Evolutionary conservation across 78 protist genomes (phyloP), one percentile per base, ranked within the genome.

Genomic region (slime mould (Dictyostelium discoideum)): DNA sequence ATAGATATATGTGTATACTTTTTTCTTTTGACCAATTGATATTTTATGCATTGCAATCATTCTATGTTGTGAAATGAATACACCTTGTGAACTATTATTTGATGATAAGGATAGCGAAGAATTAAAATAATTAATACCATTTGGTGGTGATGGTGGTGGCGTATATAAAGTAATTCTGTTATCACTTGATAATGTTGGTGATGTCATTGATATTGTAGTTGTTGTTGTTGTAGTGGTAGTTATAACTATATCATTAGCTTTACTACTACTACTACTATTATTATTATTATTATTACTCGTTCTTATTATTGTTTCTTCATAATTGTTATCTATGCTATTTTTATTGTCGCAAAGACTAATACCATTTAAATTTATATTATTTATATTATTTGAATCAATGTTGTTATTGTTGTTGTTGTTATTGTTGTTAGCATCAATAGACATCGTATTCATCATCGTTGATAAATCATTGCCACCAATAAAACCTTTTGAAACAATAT

Each of bases 31-130:
- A 39, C 32, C 9, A 1, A 87, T 16, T 10, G 80, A 44, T 77
- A 87, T 87, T 37, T 87, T 87, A 18, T 87, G 93, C 29, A 87
- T 5, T 37, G 93, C 85, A 16, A 87, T 60, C 60, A 87, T 14
- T 54, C 93, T 80, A 57, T 87, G 93, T 0, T 74, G 85, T 13
- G 85, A 74, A 24, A 87, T 87, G 76, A 87, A 69, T 54, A 78
- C 76, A 11, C 69, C 40, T 26, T 69, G 77, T 7, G 39, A n/a
- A 29, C 39, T 10, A n/a, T 26, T 10, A n/a, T 26, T 29, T 69
- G 77, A 14, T 24, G 77, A 11, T 69, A 26, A 26, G 0, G 39
- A 26, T 26, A 69, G 85, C 20, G 69, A 60, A 16, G 65, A 54
- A 24, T 76, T 76, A n/a, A n/a, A 10, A 40, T n/a, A 40, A 74